These are phyloP conservation scores for Sporothrix variecibatus DNA, from an alignment of 2,329 filamentous ascomycete genomes.

Conservation along the genomic window DNA sequence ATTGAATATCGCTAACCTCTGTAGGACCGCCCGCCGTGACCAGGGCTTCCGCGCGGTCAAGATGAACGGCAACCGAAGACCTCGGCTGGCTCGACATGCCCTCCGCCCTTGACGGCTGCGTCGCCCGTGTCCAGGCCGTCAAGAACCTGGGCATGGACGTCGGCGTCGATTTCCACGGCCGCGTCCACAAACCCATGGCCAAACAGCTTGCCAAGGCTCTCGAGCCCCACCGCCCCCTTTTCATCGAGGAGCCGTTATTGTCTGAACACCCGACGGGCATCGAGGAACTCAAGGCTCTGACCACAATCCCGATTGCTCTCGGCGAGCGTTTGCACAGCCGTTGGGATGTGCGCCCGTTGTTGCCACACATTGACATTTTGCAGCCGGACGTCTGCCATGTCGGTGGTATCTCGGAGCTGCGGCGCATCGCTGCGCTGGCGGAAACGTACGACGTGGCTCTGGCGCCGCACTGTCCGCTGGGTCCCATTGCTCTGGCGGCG, in stretches of 20 bases:
- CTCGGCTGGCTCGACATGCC: constrained; percentile 69
- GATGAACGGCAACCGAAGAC: constrained; percentile 72
- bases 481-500: constrained; percentile 67
- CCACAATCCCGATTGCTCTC: constrained; percentile 62
- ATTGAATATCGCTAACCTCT: background rate
- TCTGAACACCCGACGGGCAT: constrained; percentile 62
- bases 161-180: constrained; percentile 69
- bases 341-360: constrained; percentile 66
- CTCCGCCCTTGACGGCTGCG: constrained; percentile 54
- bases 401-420: constrained; percentile 65
- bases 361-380: constrained; percentile 66
- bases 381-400: constrained; percentile 67
- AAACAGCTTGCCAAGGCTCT: constrained; percentile 65
- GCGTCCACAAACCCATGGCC: constrained; percentile 69
- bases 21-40: constrained; percentile 44
- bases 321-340: constrained; percentile 65
- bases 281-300: constrained; percentile 57
- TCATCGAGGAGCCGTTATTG: constrained; percentile 67
- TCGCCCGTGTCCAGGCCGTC: constrained; percentile 63
- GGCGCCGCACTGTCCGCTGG: constrained; percentile 66
- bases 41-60: constrained; percentile 64
- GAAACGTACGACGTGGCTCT: constrained; percentile 67
- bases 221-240: constrained; percentile 63
- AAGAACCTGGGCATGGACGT: constrained; percentile 66
- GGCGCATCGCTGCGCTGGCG: constrained; percentile 63